Evolutionary conservation across 768 basidiomycete species (phyloP).

Genomic region (Amanita muscaria): DNA sequence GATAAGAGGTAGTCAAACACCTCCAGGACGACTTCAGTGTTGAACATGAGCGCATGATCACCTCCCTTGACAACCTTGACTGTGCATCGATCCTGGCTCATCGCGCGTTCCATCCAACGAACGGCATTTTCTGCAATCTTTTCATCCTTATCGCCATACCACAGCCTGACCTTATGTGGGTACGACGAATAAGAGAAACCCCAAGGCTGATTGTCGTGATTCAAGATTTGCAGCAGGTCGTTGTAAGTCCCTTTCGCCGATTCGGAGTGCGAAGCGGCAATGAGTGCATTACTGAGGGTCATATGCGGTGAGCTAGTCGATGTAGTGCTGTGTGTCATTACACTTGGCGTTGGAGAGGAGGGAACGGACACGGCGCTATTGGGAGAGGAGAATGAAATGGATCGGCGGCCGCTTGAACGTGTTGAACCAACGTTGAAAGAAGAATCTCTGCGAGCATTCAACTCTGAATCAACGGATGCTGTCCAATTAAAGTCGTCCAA

Average conservation of each 20-base stretch:
- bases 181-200: slow-evolving; percentile 84
- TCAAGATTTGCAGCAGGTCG: slow-evolving; percentile 87
- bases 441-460: slow-evolving; percentile 7
- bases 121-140: slow-evolving; percentile 88
- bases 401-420: slow-evolving; percentile 53
- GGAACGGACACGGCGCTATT: slow-evolving; percentile 35
- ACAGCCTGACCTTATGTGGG: slow-evolving; percentile 68
- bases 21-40: slow-evolving; percentile 78
- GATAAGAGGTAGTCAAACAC: slow-evolving; percentile 64
- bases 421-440: slow-evolving; percentile 23
- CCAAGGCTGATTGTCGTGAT: slow-evolving; percentile 82
- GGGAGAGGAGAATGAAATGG: slow-evolving; percentile 61
- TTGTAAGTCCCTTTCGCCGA: slow-evolving; percentile 85
- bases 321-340: slow-evolving; percentile 23
- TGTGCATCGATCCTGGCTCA: slow-evolving; percentile 65
- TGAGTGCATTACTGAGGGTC: slow-evolving; percentile 79
- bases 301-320: slow-evolving; percentile 47
- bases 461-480: slow-evolving; percentile 18
- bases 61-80: slow-evolving; percentile 82
- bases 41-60: slow-evolving; percentile 92
- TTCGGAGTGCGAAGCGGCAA: slow-evolving; percentile 93
- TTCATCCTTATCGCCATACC: slow-evolving; percentile 93
- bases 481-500: slow-evolving; percentile 49
- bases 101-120: slow-evolving; percentile 83
- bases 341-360: slow-evolving; percentile 43